Evolutionary conservation across 176 grass and related monocot genomes (phyloP).

Genomic region (Bromus sterilis): DNA sequence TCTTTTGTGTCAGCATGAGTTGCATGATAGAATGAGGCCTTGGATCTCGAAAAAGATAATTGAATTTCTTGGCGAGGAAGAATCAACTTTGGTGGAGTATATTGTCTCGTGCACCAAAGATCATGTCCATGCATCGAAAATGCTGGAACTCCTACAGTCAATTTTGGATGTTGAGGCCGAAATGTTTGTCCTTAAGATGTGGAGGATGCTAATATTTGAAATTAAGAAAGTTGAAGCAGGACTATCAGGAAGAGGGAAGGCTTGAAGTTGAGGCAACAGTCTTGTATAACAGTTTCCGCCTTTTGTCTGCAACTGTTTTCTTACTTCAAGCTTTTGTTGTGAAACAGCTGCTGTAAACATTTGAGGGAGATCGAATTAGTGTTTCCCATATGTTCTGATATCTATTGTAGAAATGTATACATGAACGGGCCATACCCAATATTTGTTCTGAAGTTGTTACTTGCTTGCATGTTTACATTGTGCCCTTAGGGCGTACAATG

Average conservation of each 20-base stretch:
- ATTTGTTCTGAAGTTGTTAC: neutral
- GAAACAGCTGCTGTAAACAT: neutral
- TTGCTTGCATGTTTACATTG: neutral
- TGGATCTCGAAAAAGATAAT: slow-evolving; percentile 99
- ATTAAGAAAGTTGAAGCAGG: slow-evolving; percentile 94
- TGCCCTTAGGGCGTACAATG: too few species aligned
- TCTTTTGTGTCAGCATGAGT: slow-evolving; percentile 57
- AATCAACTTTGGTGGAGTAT: slow-evolving; percentile 95
- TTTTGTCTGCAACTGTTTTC: slow-evolving; percentile 16
- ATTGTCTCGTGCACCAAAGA: slow-evolving; percentile 95
- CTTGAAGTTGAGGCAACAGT: slow-evolving; percentile 19
- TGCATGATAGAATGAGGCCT: slow-evolving; percentile 94
- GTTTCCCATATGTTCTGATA: neutral
- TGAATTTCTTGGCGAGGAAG: slow-evolving; percentile 97
- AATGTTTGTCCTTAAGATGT: slow-evolving; percentile 99
- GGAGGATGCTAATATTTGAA: slow-evolving; percentile 99
- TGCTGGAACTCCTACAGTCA: slow-evolving; percentile 86
- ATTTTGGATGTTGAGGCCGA: slow-evolving; percentile 94
- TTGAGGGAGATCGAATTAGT: slow-evolving; percentile 14
- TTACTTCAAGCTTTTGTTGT: slow-evolving; percentile 19
- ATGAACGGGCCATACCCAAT: neutral
- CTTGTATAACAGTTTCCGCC: slow-evolving; percentile 28
- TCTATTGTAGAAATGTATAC: slow-evolving; percentile 19
- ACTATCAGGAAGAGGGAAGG: slow-evolving; percentile 41
- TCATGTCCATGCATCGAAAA: slow-evolving; percentile 81